phyloP scores from a whole-genome alignment of 176 grass and related monocot species.

The Paspalum notatum region DNA sequence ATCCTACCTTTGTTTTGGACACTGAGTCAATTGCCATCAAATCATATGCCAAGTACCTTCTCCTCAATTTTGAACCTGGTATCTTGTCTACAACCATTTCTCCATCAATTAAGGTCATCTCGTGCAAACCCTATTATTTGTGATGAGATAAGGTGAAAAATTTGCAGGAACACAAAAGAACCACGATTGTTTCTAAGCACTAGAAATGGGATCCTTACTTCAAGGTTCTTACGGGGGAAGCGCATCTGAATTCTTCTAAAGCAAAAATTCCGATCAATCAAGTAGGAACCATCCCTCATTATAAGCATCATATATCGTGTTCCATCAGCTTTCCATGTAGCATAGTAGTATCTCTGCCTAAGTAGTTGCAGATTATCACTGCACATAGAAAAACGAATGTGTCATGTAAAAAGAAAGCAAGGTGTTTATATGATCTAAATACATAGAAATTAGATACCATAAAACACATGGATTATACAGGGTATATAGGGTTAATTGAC shows the following conservation, averaged over 20 bases:
- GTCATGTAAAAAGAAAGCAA: constrained; percentile 30
- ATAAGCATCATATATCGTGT: constrained; percentile 99
- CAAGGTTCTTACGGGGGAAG: constrained; percentile 73
- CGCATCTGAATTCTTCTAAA: constrained; percentile 96
- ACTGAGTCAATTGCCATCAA: constrained; percentile 44
- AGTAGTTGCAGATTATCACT: constrained; percentile 93
- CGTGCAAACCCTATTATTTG: constrained; percentile 14
- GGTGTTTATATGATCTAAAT: no score
- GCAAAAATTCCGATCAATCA: constrained; percentile 86
- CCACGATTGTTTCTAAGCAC: constrained; percentile 18
- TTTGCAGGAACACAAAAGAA: neutral
- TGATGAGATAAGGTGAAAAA: constrained; percentile 28
- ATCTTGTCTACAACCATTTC: constrained; percentile 49
- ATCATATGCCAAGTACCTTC: constrained; percentile 54
- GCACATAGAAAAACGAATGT: constrained; percentile 25
- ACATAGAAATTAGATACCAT: no score
- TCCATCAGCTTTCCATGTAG: constrained; percentile 98
- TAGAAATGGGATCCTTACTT: constrained; percentile 58
- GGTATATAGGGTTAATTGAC: no score
- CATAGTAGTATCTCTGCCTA: constrained; percentile 93
- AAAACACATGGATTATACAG: no score
- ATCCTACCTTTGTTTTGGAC: constrained; percentile 44
- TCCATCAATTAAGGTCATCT: constrained; percentile 44
- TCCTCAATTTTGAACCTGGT: constrained; percentile 24
- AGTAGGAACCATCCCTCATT: constrained; percentile 69